Evolutionary conservation across 2,329 filamentous ascomycete species (phyloP).

Genomic region (Colletotrichum horii): DNA sequence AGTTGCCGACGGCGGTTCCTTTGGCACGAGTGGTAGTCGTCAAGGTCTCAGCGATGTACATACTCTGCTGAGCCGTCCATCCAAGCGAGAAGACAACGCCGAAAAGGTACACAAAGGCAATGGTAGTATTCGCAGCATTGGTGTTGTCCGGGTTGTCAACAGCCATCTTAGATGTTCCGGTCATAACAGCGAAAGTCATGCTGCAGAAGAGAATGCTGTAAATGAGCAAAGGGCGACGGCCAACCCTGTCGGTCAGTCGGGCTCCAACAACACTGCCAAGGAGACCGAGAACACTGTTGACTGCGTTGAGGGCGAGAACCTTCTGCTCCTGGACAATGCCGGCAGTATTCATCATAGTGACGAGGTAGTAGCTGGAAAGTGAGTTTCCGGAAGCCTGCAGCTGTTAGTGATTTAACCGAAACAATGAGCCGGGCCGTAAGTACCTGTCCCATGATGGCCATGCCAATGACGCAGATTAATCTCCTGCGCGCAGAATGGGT

Average conservation of each 20-base stretch:
- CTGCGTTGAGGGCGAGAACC: conserved; percentile 56
- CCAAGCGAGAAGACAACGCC: conserved; percentile 56
- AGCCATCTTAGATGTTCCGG: conserved; percentile 50
- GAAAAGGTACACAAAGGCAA: conserved; percentile 59
- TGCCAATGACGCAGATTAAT: conserved; percentile 56
- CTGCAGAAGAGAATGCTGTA: conserved; percentile 51
- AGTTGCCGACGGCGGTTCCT: conserved; percentile 48
- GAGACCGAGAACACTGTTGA: conserved; percentile 59
- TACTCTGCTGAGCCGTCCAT: conserved; percentile 55
- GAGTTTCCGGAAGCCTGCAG: conserved; percentile 43
- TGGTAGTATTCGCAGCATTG: conserved; percentile 47
- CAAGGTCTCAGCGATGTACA: conserved; percentile 55
- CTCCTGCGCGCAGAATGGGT: conserved; percentile 52
- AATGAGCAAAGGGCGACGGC: conserved; percentile 60
- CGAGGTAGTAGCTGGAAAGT: conserved; percentile 58
- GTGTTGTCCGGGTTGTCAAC: conserved; percentile 39
- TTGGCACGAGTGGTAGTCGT: conserved; percentile 50
- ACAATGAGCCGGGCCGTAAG: conserved; percentile 24
- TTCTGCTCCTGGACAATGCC: conserved; percentile 54
- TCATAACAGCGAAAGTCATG: conserved; percentile 53
- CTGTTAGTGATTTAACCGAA: background rate
- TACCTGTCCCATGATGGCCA: conserved; percentile 59
- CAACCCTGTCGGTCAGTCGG: conserved; percentile 58
- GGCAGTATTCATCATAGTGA: conserved; percentile 53
- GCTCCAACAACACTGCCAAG: conserved; percentile 58